Conservation (phyloP, 2,329 filamentous ascomycete genomes). For the Exophiala sp. region DNA sequence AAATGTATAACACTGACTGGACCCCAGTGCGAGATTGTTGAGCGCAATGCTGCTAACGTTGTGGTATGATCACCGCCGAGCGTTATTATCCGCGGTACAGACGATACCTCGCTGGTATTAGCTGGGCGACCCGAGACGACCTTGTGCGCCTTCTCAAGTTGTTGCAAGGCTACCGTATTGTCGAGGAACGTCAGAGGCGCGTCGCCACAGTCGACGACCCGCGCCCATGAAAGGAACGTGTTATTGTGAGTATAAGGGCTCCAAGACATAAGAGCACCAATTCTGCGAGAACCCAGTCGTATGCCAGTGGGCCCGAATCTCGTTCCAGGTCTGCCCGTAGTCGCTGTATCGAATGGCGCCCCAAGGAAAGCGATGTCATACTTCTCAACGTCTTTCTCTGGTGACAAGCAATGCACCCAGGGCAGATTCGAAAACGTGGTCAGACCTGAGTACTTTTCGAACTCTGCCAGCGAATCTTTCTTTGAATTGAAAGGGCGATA, state of each 20-base stretch:
- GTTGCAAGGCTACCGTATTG: constrained; percentile 54
- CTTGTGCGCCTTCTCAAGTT: constrained; percentile 51
- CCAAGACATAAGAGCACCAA: constrained; percentile 41
- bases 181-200: constrained; percentile 52
- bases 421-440: constrained; percentile 36
- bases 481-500: constrained; percentile 22
- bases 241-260: constrained; percentile 51
- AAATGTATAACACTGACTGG: constrained; percentile 57
- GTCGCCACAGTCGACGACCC: constrained; percentile 55
- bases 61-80: constrained; percentile 57
- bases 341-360: constrained; percentile 51
- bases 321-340: constrained; percentile 52
- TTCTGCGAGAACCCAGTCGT: constrained; percentile 48
- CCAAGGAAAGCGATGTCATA: constrained; percentile 47
- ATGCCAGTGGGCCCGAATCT: constrained; percentile 54
- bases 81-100: constrained; percentile 50
- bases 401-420: constrained; percentile 33
- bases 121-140: constrained; percentile 46
- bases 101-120: constrained; percentile 39
- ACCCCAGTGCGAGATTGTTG: constrained; percentile 49
- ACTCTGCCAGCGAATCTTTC: constrained; percentile 41
- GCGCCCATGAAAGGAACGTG: constrained; percentile 47
- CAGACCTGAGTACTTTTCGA: constrained; percentile 40
- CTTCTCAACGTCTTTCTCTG: constrained; percentile 26
- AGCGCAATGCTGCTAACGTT: constrained; percentile 51